phyloP scores from a whole-genome alignment of 1,139 yeast species.

The Suhomyces ambrosiae region DNA sequence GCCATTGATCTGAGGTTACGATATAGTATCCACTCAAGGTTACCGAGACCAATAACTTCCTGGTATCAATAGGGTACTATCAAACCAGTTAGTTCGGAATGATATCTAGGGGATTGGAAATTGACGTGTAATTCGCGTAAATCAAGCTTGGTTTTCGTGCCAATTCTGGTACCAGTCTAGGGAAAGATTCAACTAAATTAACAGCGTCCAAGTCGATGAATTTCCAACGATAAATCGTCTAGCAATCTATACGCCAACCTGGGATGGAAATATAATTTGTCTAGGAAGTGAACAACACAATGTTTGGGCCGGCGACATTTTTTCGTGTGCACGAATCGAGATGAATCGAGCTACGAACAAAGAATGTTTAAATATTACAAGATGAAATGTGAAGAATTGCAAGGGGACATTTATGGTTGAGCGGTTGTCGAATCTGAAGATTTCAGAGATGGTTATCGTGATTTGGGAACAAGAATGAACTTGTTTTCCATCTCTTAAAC shows the following conservation, averaged over 20 bases:
- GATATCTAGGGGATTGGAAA: too few species aligned
- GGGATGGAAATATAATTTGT: not conserved
- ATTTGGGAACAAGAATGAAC: too few species aligned
- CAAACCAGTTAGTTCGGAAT: not conserved
- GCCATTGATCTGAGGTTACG: not conserved
- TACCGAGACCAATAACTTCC: too few species aligned
- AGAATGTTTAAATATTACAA: too few species aligned
- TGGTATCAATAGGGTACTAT: too few species aligned
- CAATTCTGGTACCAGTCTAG: not conserved
- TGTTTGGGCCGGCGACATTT: conserved; percentile 1
- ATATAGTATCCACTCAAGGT: too few species aligned
- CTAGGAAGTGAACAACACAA: conserved; percentile 4
- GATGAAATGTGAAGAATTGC: too few species aligned
- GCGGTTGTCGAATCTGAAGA: too few species aligned
- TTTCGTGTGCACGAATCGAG: conserved; percentile 4
- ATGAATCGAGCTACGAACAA: too few species aligned
- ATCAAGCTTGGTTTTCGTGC: not conserved
- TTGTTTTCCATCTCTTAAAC: too few species aligned
- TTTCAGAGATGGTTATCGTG: too few species aligned
- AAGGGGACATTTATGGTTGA: too few species aligned
- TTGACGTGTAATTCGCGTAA: not conserved
- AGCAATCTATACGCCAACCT: conserved; percentile 1
- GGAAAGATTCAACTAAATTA: not conserved
- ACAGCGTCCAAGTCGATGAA: not conserved
- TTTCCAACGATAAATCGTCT: not conserved